Conservation (phyloP, 2,329 filamentous ascomycete genomes). For the Penicillium sp. region DNA sequence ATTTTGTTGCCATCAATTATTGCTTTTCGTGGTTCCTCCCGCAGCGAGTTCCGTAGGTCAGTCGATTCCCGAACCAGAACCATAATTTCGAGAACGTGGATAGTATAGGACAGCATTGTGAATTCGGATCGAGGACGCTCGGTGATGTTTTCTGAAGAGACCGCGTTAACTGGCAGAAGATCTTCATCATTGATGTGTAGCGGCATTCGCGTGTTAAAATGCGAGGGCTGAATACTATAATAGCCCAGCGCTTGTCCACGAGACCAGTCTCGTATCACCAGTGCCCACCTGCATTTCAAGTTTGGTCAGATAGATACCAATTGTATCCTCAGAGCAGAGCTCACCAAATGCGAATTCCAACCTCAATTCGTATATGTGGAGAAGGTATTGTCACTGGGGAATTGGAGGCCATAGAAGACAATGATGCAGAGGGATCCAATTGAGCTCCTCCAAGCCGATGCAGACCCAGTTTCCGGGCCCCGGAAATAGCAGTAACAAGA, state of each 20-base stretch:
- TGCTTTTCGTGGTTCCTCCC: too few relatives aligned
- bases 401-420: too few relatives aligned
- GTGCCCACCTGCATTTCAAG: constrained; percentile 22
- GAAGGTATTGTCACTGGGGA: not conserved
- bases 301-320: too few relatives aligned
- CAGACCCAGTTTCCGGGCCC: constrained; percentile 12
- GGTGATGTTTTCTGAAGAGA: not conserved
- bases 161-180: constrained; percentile 1
- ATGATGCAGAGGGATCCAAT: not conserved
- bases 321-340: too few relatives aligned
- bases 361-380: constrained; percentile 5
- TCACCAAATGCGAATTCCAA: constrained; percentile 10
- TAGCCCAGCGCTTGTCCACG: constrained; percentile 19
- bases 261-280: constrained; percentile 18
- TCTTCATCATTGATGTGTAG: constrained; percentile 18
- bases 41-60: not conserved
- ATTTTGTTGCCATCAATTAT: too few relatives aligned
- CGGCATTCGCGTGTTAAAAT: constrained; percentile 18
- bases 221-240: constrained; percentile 15
- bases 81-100: constrained; percentile 4
- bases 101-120: constrained; percentile 13
- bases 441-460: constrained; percentile 11
- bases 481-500: constrained; percentile 15
- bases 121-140: constrained; percentile 12
- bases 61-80: constrained; percentile 7